These are phyloP conservation scores for Taxawa tesnikishii DNA, from an alignment of 2,329 filamentous ascomycete genomes.

Conservation along the genomic window DNA sequence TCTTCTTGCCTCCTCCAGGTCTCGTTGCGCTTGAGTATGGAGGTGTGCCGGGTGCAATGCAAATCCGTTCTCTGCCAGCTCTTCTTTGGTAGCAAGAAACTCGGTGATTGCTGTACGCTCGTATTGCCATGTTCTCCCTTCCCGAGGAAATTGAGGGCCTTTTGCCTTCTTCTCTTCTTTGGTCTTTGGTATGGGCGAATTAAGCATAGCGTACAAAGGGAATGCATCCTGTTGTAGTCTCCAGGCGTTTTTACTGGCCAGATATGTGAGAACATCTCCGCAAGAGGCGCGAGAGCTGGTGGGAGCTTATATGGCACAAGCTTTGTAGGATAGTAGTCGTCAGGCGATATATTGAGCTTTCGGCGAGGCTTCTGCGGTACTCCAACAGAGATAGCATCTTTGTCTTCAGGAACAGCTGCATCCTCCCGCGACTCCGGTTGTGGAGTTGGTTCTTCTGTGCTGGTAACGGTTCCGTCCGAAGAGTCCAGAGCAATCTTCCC, in stretches of 20 bases:
- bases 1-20: slow-evolving; percentile 31
- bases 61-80: slow-evolving; percentile 75
- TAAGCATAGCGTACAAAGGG: slow-evolving; percentile 78
- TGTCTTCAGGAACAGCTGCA: neutral
- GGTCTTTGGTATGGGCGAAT: slow-evolving; percentile 55
- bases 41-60: slow-evolving; percentile 70
- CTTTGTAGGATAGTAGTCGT: slow-evolving; percentile 36
- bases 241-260: slow-evolving; percentile 86
- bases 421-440: neutral
- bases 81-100: slow-evolving; percentile 59
- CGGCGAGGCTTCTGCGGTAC: slow-evolving; percentile 1
- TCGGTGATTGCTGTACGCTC: slow-evolving; percentile 71
- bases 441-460: slow-evolving; percentile 1
- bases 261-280: slow-evolving; percentile 72
- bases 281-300: slow-evolving; percentile 45
- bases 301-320: slow-evolving; percentile 30
- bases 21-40: slow-evolving; percentile 42
- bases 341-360: slow-evolving; percentile 26
- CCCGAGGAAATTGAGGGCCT: slow-evolving; percentile 46
- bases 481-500: slow-evolving; percentile 29
- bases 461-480: neutral
- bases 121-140: slow-evolving; percentile 57
- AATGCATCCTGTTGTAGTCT: slow-evolving; percentile 73
- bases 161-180: slow-evolving; percentile 55
- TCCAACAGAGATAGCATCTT: neutral